Percentiles rank a stretch among this genome's conserved stretches.
phyloP scores from a whole-genome alignment of 148 eudicot species.

The Rhododendron vialii region DNA sequence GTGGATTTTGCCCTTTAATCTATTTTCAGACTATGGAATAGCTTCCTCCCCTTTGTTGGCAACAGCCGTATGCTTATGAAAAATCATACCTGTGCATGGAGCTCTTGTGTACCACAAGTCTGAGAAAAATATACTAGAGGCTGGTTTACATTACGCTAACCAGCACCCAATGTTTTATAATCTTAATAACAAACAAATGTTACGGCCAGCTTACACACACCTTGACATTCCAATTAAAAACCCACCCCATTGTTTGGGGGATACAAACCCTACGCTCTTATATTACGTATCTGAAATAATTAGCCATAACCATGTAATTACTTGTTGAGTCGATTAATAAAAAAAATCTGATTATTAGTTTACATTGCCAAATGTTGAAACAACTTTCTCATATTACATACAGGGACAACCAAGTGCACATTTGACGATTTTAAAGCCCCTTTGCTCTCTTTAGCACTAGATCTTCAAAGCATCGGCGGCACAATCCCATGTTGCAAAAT shows the following conservation, averaged over 20 bases:
- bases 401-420: neutral
- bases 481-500: neutral
- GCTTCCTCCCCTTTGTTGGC: neutral
- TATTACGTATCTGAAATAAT: neutral
- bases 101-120: neutral
- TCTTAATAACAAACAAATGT: neutral
- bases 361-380: neutral
- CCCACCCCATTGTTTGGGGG: neutral
- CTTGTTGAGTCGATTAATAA: neutral
- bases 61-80: neutral
- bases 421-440: neutral
- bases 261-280: neutral
- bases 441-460: neutral
- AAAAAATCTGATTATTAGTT: neutral
- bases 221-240: neutral
- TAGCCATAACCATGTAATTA: neutral
- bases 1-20: no score
- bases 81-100: neutral
- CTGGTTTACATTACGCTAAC: neutral
- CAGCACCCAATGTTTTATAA: neutral
- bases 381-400: constrained; percentile 8
- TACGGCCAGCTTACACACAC: neutral
- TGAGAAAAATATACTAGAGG: neutral
- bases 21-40: neutral
- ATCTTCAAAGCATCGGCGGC: constrained; percentile 5